These are phyloP conservation scores for Acmispon strigosus DNA, from an alignment of 306 rosid species.

Conservation along the genomic window DNA sequence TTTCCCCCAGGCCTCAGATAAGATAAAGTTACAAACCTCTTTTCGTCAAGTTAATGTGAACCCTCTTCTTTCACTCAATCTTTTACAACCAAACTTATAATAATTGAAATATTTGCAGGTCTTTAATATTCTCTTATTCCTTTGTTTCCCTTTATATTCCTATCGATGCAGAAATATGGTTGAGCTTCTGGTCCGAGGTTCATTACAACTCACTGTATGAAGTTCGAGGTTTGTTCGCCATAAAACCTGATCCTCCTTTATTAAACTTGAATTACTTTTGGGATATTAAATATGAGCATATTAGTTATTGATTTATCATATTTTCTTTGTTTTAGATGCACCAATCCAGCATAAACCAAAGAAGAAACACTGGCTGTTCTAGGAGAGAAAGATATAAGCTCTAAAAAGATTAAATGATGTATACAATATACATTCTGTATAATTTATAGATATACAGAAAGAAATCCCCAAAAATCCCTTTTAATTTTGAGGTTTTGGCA, in stretches of 20 bases:
- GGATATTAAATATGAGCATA: neutral
- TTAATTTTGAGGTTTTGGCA: neutral
- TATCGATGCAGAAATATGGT: slow-evolving; percentile 73
- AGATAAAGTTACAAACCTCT: neutral
- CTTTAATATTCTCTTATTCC: neutral
- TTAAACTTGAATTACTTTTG: neutral
- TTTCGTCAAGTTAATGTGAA: neutral
- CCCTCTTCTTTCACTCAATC: neutral
- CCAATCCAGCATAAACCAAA: slow-evolving; percentile 57
- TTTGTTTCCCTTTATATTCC: slow-evolving; percentile 13
- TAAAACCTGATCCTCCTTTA: neutral
- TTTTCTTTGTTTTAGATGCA: slow-evolving; percentile 43
- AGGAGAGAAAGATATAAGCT: slow-evolving; percentile 14
- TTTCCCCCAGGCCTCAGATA: neutral
- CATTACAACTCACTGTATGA: slow-evolving; percentile 82
- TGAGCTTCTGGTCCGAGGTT: slow-evolving; percentile 95
- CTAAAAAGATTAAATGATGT: neutral
- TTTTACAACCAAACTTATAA: neutral
- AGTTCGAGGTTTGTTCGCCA: slow-evolving; percentile 41
- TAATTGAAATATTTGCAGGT: neutral
- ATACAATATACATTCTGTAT: neutral
- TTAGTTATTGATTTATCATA: slow-evolving; percentile 9
- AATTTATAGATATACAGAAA: neutral
- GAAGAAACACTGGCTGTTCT: slow-evolving; percentile 87
- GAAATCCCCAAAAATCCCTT: neutral